Conservation (phyloP, 805 yeast species). For the Pichia pseudocactophila region DNA sequence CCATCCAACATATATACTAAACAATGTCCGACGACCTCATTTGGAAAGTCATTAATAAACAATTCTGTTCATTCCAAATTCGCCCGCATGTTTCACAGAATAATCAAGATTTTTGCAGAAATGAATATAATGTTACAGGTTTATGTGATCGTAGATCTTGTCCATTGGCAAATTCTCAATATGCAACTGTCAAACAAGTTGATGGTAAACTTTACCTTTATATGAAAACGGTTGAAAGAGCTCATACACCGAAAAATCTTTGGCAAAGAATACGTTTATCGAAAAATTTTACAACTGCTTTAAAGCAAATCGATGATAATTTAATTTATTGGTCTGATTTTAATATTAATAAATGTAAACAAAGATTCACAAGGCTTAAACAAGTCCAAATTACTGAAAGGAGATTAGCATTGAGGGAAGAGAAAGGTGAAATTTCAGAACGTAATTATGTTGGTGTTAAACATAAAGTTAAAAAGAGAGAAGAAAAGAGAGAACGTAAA, state of each 20-base stretch:
- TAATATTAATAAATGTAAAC: slow-evolving; percentile 88
- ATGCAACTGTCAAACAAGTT: slow-evolving; percentile 76
- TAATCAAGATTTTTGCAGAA: slow-evolving; percentile 87
- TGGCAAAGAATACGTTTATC: slow-evolving; percentile 94
- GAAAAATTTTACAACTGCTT: slow-evolving; percentile 80
- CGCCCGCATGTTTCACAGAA: slow-evolving; percentile 55
- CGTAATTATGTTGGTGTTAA: slow-evolving; percentile 88
- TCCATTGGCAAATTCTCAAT: slow-evolving; percentile 89
- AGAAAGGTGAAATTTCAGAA: slow-evolving; percentile 39
- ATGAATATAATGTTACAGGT: slow-evolving; percentile 93
- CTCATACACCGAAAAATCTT: slow-evolving; percentile 84
- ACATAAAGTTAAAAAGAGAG: slow-evolving; percentile 92
- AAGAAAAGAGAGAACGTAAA: slow-evolving; percentile 88
- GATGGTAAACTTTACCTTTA: slow-evolving; percentile 77
- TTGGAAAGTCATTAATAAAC: slow-evolving; percentile 95
- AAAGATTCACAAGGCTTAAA: slow-evolving; percentile 85
- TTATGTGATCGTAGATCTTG: slow-evolving; percentile 89
- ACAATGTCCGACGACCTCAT: slow-evolving; percentile 46
- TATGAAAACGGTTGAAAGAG: slow-evolving; percentile 97
- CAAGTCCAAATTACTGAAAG: slow-evolving; percentile 95
- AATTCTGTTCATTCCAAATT: slow-evolving; percentile 90
- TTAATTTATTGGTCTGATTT: slow-evolving; percentile 90
- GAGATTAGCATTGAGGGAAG: slow-evolving; percentile 82
- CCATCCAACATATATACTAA: background rate
- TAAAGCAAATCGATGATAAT: slow-evolving; percentile 81